Base-by-base conservation (phyloP, 306 rosid species). In the Medicago lupulina region DNA sequence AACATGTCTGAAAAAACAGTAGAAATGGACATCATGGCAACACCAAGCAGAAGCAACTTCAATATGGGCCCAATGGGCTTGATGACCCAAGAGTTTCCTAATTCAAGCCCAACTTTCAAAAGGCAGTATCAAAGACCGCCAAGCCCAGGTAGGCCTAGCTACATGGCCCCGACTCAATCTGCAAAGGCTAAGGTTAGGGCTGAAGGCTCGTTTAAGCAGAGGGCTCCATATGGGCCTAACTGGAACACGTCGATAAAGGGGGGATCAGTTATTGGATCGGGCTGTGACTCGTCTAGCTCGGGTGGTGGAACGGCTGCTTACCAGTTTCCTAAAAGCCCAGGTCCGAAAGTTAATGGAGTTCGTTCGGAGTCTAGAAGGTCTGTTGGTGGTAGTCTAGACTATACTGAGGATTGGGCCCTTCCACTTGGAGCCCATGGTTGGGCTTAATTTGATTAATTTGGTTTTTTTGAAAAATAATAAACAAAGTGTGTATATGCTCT, bases 131-230 rank as follows among this genome's bases (percentile, higher is more conserved):
- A 65, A 3, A 46, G 76, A 59, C 84, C 7, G 39, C 91, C 51
- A 1, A 84, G 82, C 55, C 65, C 70, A 11, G 51, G 57, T 5
- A 66, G 63, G 19, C 87, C 97, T 0, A 88, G 98, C 66, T 95
- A 92, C 71, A 95, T 95, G 98, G 86, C 98, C 31, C 90, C 93
- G 1, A 95, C 98, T 31, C 75, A 95, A 17, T 92, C 98, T 7
- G 96, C 96, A 6, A 92, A 92, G 79, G 98, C 98, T 39, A 95
- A 92, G 84, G 79, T 74, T 6, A 75, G 87, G 54, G 61, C 16
- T 7, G 91, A 78, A 70, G 85, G 86, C 46, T 21, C 65, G 3
- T 2, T 28, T 6, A 89, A 85, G 74, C 88, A 79, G 1, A 78
- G 75, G 5, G 74, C 66, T 70, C 85, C 90, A 6, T 8, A 47